phyloP scores from a whole-genome alignment of 1,284 basidiomycete genomes.

The Leccinum insolens region DNA sequence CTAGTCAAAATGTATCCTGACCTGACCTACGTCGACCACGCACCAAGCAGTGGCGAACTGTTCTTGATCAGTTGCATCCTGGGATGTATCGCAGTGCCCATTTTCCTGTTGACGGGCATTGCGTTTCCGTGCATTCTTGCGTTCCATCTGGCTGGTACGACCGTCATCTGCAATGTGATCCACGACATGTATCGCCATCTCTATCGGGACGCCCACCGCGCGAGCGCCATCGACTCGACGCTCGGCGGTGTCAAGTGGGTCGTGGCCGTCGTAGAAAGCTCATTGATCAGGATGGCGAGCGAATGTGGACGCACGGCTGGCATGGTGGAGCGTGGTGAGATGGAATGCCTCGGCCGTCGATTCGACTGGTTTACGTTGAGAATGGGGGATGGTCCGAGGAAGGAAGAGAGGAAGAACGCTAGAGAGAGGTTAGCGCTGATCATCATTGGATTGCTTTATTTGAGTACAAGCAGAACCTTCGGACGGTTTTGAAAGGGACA shows the following conservation, averaged over 20 bases:
- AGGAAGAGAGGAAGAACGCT: constrained; percentile 47
- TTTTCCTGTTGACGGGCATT: constrained; percentile 18
- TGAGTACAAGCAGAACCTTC: neutral
- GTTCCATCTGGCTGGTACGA: constrained; percentile 27
- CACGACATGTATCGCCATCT: constrained; percentile 55
- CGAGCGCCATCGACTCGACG: constrained; percentile 37
- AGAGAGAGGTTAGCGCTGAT: constrained; percentile 29
- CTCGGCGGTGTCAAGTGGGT: constrained; percentile 41
- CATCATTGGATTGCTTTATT: constrained; percentile 19
- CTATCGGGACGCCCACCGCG: constrained; percentile 40
- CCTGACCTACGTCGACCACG: constrained; percentile 45
- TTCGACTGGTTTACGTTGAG: constrained; percentile 61
- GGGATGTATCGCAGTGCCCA: constrained; percentile 12
- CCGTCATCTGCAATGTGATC: constrained; percentile 45
- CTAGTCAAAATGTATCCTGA: constrained; percentile 52
- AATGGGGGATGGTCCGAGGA: constrained; percentile 41
- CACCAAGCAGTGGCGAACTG: constrained; percentile 55
- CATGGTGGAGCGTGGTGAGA: constrained; percentile 47
- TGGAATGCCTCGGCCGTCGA: constrained; percentile 38
- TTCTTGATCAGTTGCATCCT: constrained; percentile 35
- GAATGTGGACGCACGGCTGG: constrained; percentile 54
- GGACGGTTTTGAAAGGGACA: no score
- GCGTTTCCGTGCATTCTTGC: constrained; percentile 21
- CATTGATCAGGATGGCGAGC: constrained; percentile 52
- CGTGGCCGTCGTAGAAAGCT: constrained; percentile 49